Evolutionary conservation across 805 yeast species (phyloP), one percentile per base, ranked within the genome.

Genomic region (Starmerella floris): DNA sequence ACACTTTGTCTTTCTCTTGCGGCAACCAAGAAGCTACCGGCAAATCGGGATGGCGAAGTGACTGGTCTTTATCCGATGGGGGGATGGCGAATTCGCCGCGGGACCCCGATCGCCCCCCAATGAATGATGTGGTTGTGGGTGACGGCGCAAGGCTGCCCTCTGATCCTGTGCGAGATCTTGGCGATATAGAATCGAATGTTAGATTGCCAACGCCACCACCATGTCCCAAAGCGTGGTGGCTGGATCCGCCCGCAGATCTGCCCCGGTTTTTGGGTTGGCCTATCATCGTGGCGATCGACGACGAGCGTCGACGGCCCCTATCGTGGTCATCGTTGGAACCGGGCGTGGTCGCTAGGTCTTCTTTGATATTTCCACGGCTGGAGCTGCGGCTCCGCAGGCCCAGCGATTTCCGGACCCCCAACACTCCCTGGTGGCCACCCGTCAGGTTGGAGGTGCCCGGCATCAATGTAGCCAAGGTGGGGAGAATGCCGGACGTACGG

Each of bases 21-120:
- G 16, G 23, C 23, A 6, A 4, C 16, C 13, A 9, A 4, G 40
- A 5, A 2, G 34, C 2, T n/a, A 31, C 23, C n/a, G 55, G 55
- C 16, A 50, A 37, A 5, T 45, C 48, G 1, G 43, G 39, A 23
- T 51, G 55, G 6, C 55, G 41, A 31, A 51, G 30, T 5, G 17
- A 28, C 5, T 17, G 23, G 25, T 17, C 26, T 6, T 6, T 8
- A 21, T 33, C 16, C 23, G 16, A 17, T 13, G 28, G 8, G 11
- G 28, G 8, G 11, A 25, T 8, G 11, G 28, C 13, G 28, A 25
- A 25, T 25, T 13, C 8, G 28, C 28, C 13, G 28, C 13, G 8
- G 28, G 13, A 25, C 28, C 13, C 28, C 28, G 11, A 25, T 13
- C 13, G 13, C n/a, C n/a, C n/a, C n/a, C n/a, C n/a, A n/a, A n/a